A percentile compares a stretch with the other conserved stretches of the same genome.
Conservation (phyloP, 2,329 filamentous ascomycete genomes). For the Fusarium sp. region DNA sequence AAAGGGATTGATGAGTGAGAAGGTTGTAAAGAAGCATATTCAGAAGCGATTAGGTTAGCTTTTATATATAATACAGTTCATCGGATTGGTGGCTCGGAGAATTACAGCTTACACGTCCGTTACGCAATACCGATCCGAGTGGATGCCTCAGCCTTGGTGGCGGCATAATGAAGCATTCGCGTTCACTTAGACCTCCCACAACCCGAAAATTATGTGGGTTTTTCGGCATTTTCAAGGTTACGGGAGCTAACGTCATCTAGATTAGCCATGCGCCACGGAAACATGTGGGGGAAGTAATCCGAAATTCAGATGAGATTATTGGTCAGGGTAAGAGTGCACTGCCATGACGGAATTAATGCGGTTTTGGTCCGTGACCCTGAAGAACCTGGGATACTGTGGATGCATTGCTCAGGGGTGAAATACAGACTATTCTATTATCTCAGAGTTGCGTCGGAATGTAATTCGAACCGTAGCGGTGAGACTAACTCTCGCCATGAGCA, state of each 20-base stretch:
- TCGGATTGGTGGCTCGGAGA: not conserved
- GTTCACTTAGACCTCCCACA: not conserved
- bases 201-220: not conserved
- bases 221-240: not conserved
- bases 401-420: accelerated
- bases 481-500: not conserved
- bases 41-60: accelerated
- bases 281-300: not conserved
- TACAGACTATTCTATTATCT: not conserved
- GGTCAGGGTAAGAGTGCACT: not conserved
- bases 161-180: not conserved
- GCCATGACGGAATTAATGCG: not conserved
- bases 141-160: not conserved
- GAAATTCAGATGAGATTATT: not conserved
- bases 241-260: not conserved
- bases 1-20: not conserved
- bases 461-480: not conserved
- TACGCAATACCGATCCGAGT: not conserved
- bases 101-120: not conserved
- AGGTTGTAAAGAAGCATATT: not conserved
- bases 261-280: not conserved
- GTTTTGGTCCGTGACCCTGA: not conserved
- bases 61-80: not conserved
- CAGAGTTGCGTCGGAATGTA: not conserved
- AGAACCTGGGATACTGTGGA: not conserved